Percentiles rank a stretch among this genome's conserved stretches.
These are phyloP conservation scores for Naganishia albida DNA, from an alignment of 1,284 basidiomycete species.

Conservation along the genomic window DNA sequence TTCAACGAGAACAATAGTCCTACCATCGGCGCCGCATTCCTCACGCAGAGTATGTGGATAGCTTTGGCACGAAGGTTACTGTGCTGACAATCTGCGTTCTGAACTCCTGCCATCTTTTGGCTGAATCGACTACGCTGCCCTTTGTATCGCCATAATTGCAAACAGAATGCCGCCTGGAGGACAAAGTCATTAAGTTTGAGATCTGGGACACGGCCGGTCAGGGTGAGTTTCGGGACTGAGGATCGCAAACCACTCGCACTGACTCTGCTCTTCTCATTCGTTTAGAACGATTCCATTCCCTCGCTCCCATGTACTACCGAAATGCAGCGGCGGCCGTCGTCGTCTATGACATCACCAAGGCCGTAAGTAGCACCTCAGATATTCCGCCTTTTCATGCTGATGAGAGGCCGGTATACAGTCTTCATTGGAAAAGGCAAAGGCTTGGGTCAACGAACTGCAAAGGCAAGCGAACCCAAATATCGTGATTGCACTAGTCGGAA, in stretches of 20 bases:
- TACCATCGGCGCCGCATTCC: slow-evolving; percentile 93
- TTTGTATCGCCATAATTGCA: neutral
- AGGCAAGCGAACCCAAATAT: slow-evolving; percentile 99
- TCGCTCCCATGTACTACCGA: slow-evolving; percentile 94
- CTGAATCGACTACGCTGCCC: neutral
- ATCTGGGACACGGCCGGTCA: slow-evolving; percentile 56
- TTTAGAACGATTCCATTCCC: slow-evolving; percentile 51
- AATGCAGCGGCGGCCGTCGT: slow-evolving; percentile 95
- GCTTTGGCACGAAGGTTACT: neutral
- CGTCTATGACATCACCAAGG: slow-evolving; percentile 90
- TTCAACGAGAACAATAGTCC: slow-evolving; percentile 61
- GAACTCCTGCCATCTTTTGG: neutral
- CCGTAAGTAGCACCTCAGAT: slow-evolving; percentile 39
- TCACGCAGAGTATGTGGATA: slow-evolving; percentile 51
- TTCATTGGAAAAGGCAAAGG: slow-evolving; percentile 98
- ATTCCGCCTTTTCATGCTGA: neutral
- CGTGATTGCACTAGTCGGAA: slow-evolving; percentile 93
- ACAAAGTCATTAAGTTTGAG: slow-evolving; percentile 56
- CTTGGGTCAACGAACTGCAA: slow-evolving; percentile 99
- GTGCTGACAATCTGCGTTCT: neutral
- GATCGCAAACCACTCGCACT: too few relatives aligned
- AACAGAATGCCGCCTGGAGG: slow-evolving; percentile 54
- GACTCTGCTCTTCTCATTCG: neutral
- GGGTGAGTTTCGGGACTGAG: slow-evolving; percentile 36
- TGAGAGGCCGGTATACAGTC: slow-evolving; percentile 52